phyloP scores from a whole-genome alignment of 176 grass and related monocot species.

The Olyra latifolia region DNA sequence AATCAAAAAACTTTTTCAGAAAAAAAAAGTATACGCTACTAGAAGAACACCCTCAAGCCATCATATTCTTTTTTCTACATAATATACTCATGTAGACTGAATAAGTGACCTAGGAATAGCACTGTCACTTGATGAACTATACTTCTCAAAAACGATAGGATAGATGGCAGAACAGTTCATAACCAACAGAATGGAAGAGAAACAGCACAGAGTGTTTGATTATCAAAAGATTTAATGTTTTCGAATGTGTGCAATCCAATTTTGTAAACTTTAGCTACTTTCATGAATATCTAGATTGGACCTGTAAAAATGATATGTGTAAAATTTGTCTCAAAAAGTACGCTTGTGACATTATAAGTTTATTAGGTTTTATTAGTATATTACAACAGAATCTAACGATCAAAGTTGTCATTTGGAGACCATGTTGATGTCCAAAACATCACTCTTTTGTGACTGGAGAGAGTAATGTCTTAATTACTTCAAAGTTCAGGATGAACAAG shows the following conservation, averaged over 20 bases:
- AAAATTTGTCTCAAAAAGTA: no score
- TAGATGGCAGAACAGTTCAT: constrained; percentile 15
- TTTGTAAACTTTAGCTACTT: no score
- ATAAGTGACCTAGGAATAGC: constrained; percentile 5
- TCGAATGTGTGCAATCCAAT: no score
- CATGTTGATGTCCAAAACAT: no score
- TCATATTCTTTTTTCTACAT: constrained; percentile 11
- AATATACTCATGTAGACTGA: constrained; percentile 12
- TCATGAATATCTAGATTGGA: no score
- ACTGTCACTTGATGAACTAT: constrained; percentile 15
- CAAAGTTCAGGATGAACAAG: constrained; percentile 9
- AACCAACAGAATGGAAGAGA: constrained; percentile 13
- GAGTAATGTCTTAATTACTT: not conserved
- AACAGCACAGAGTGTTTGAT: constrained; percentile 5
- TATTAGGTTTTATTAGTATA: no score
- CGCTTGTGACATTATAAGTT: no score
- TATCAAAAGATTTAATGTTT: constrained; percentile 20
- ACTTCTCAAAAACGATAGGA: not conserved
- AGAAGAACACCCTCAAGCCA: constrained; percentile 20
- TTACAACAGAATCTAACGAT: no score
- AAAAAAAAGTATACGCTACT: not conserved
- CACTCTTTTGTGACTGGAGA: no score
- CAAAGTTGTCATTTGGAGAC: no score
- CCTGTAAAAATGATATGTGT: no score
- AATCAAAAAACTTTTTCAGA: constrained; percentile 4